Conservation (phyloP, 805 yeast species). For the Clavispora vitiphila region DNA sequence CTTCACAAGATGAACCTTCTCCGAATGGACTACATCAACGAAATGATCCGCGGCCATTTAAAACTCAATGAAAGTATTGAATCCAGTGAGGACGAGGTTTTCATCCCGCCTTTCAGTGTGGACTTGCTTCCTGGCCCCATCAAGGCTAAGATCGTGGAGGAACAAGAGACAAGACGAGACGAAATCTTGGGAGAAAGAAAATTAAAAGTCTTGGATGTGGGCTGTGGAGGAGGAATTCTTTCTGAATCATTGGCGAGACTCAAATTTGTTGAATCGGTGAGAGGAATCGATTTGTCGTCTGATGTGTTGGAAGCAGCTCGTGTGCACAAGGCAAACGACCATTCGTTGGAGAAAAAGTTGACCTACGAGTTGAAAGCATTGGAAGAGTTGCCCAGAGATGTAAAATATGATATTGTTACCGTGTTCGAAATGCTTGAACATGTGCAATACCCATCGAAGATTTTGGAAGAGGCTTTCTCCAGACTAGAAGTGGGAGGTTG, state of each 20-base stretch:
- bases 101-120: conserved; percentile 73
- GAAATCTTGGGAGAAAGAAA: conserved; percentile 30
- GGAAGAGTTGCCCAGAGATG: conserved; percentile 47
- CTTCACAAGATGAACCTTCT: conserved; percentile 91
- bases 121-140: conserved; percentile 61
- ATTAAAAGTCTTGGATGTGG: conserved; percentile 72
- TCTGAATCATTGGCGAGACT: conserved; percentile 83
- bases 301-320: conserved; percentile 81
- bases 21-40: conserved; percentile 80
- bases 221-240: conserved; percentile 98
- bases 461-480: conserved; percentile 61
- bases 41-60: conserved; percentile 46
- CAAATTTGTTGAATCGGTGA: conserved; percentile 55
- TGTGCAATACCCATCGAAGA: conserved; percentile 76
- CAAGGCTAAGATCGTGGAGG: conserved; percentile 40
- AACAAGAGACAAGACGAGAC: conserved; percentile 46
- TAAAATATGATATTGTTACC: conserved; percentile 70
- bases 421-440: conserved; percentile 95
- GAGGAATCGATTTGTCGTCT: conserved; percentile 79
- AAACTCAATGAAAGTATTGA: conserved; percentile 31
- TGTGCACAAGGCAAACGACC: conserved; percentile 63
- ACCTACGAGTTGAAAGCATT: conserved; percentile 57
- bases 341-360: conserved; percentile 50
- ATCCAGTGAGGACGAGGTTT: conserved; percentile 42
- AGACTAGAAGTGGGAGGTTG: conserved; percentile 78